Evolutionary conservation across 257 asterid genomes (phyloP), one percentile per base, ranked within the genome.

Genomic region (Rauvolfia tetraphylla): DNA sequence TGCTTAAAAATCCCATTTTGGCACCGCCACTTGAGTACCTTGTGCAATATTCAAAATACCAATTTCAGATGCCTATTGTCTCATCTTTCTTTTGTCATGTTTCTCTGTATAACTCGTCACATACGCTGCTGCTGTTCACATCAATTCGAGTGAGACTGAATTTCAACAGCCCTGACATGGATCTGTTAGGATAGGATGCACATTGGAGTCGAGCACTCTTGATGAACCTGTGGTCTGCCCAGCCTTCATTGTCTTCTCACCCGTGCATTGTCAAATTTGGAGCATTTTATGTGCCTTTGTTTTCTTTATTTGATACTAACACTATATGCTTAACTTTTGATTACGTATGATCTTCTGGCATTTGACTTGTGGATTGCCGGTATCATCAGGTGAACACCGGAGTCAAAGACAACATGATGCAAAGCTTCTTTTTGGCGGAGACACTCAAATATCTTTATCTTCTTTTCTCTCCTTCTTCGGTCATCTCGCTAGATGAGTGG

Each of bases 371-470:
- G 61, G n/a, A 70, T 71, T 79, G 44, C 41, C 4, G 78, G 48
- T 83, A 33, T 61, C 74, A 63, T 80, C 93, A 95, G 99, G 99
- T 95, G 41, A 93, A 86, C 71, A 91, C 97, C 0, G 99, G 99
- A 5, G 93, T 90, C 36, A 93, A 93, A 82, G 99, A 96, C 90
- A 89, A 96, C 88, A 89, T 91, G 99, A 96, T 96, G 99, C 99
- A 96, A 75, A 96, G 99, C 90, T 96, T 96, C 82, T 96, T 96
- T 65, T 90, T 93, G 17, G 99, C 99, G 0, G 98, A 96, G 90
- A 96, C 99, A 0, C 89, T 96, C 57, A 96, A 96, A 81, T 96
- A 96, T 83, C 85, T 96, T n/a, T 96, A 96, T 86, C 98, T 96
- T 80, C 96, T 96, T 33, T 96, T 96, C 79, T 96, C 99, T 51